Conservation (phyloP, 306 rosid genomes). For the Begonia masoniana region DNA sequence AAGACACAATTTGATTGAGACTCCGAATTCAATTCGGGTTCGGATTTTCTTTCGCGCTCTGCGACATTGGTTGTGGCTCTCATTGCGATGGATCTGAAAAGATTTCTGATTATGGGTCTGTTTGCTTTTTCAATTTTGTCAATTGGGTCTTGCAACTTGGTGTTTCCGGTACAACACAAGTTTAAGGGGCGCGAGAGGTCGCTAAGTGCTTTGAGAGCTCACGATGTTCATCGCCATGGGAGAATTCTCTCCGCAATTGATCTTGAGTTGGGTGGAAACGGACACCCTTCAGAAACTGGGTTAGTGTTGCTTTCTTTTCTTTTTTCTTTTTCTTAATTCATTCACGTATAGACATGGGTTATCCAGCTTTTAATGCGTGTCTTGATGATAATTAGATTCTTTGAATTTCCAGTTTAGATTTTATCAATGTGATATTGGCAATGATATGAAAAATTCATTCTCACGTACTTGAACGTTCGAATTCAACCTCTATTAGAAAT, state of each 20-base stretch:
- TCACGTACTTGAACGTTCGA: too few species aligned
- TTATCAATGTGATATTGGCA: too few species aligned
- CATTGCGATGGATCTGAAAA: conserved; percentile 32
- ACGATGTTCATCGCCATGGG: conserved; percentile 54
- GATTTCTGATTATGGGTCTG: conserved; percentile 13
- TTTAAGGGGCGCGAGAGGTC: conserved; percentile 33
- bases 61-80: background rate
- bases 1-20: too few species aligned
- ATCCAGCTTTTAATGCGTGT: too few species aligned
- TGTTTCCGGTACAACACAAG: conserved; percentile 47
- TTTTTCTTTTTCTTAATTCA: background rate
- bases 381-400: too few species aligned
- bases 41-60: conserved; percentile 8
- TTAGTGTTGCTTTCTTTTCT: conserved; percentile 14
- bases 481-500: too few species aligned
- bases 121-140: conserved; percentile 10
- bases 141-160: conserved; percentile 33
- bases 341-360: background rate
- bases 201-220: conserved; percentile 41
- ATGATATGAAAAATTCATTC: too few species aligned
- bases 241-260: conserved; percentile 61
- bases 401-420: too few species aligned
- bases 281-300: conserved; percentile 62
- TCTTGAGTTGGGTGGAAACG: conserved; percentile 68
- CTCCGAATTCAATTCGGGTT: background rate